Conservation (phyloP, 2,329 filamentous ascomycete genomes). For the Didymella pomorum region DNA sequence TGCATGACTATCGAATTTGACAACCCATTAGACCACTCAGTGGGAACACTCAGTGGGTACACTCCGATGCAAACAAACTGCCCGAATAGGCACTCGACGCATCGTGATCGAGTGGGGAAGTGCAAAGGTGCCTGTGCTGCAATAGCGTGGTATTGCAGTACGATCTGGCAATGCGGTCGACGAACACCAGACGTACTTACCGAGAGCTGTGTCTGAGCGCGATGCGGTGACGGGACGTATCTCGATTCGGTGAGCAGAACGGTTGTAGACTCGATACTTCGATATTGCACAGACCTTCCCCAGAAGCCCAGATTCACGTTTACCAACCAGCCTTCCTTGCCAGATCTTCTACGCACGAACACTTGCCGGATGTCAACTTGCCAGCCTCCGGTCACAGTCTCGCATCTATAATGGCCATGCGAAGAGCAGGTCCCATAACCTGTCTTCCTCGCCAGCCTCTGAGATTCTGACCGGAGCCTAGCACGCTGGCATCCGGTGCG, state of each 20-base stretch:
- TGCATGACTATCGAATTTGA: neutral
- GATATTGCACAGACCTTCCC: neutral
- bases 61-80: neutral
- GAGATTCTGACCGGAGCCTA: neutral
- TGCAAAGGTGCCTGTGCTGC: neutral
- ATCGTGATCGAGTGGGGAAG: neutral
- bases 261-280: neutral
- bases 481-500: neutral
- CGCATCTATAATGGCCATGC: neutral
- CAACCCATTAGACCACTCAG: neutral
- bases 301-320: neutral
- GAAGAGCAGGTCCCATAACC: neutral
- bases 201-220: neutral
- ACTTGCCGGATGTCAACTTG: neutral
- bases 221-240: neutral
- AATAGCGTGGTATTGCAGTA: neutral
- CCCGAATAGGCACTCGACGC: neutral
- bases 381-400: slow-evolving; percentile 6
- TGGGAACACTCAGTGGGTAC: no score
- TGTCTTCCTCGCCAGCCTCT: neutral
- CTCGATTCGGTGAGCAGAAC: neutral
- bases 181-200: no score
- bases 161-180: no score
- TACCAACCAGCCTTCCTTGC: no score
- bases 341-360: neutral